Base-by-base conservation (phyloP, 2,329 filamentous ascomycete genomes). In the Hortaea sp. region DNA sequence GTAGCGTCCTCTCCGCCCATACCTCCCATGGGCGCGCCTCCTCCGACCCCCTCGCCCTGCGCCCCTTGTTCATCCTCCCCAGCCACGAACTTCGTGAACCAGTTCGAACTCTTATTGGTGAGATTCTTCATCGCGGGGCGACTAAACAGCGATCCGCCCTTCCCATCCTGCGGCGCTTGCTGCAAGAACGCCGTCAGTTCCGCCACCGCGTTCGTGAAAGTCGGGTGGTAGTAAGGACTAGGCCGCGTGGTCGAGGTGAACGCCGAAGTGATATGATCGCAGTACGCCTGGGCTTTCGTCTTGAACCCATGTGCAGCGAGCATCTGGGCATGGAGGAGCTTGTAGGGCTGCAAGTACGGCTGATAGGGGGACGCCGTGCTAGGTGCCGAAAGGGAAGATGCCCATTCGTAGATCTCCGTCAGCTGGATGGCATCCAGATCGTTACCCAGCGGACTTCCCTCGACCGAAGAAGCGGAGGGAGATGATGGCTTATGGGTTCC, bases 91-190 rank as follows among this genome's bases (percentile, higher is more conserved):
- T 88, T 95, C 68, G 89, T 97, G 68, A 99, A 95, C 49, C 85
- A 88, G 53, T 82, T 88, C 77, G 88, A 89, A 62, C 97, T 80
- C 31, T 85, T 88, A 50, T 85, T 88, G 2, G 89, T 92, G 0
- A 97, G 88, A 66, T 94, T 95, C 65, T 94, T 89, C 78, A 97
- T 94, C 64, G 81, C 95, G 5, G 90, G 88, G 65, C 92, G 95
- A 1, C 88, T 84, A 44, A 98, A 92, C 87, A 90, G 95, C 2
- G 28, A 30, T 3, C 88, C 90, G 13, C 79, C 82, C 5, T 81
- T 82, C 6, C 55, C 57, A 39, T 53, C 54, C 60, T 84, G 87
- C 9, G 89, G 88, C 12, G 88, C 84, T 63, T 92, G 85, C 56
- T 84, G 89, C 35, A 99, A 71, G 49, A 90, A 82, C 53, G 83